Evolutionary conservation across 768 basidiomycete genomes (phyloP).

Genomic region (Rhodotorula paludigena): DNA sequence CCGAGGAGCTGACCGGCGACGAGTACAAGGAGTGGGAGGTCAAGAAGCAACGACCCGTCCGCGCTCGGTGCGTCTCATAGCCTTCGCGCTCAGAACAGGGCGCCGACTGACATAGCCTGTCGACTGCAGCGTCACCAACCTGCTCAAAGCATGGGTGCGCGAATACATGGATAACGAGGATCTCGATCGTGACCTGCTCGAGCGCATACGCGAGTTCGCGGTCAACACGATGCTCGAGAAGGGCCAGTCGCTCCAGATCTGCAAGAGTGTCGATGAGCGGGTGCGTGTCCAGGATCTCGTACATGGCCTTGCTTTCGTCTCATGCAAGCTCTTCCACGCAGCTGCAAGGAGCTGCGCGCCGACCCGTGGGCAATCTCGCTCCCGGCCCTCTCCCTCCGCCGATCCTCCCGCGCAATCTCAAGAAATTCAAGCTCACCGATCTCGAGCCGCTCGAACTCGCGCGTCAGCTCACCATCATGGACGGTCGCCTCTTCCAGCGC

Average conservation of each 20-base stretch:
- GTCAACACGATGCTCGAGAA: conserved; percentile 33
- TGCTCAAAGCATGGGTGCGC: conserved; percentile 81
- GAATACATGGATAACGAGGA: conserved; percentile 65
- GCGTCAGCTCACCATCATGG: conserved; percentile 85
- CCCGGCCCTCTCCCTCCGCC: conserved; percentile 61
- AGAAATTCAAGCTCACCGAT: conserved; percentile 75
- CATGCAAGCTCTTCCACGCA: not conserved
- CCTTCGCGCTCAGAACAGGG: not conserved
- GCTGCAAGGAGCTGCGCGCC: conserved; percentile 32
- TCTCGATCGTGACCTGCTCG: conserved; percentile 75
- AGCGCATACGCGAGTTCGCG: conserved; percentile 72
- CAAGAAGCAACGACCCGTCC: conserved; percentile 79
- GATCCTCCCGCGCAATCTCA: conserved; percentile 66
- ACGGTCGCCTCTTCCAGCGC: conserved; percentile 76
- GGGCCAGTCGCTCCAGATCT: conserved; percentile 40
- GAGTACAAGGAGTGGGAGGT: conserved; percentile 75
- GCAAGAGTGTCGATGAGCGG: conserved; percentile 41
- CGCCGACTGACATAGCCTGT: not conserved
- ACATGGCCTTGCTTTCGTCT: too few relatives aligned
- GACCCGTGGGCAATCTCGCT: conserved; percentile 29
- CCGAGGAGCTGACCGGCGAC: conserved; percentile 52
- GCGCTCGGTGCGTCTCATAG: conserved; percentile 62
- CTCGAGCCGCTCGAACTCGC: conserved; percentile 85
- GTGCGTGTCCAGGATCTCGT: too few relatives aligned
- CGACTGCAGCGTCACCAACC: conserved; percentile 69